Percentiles rank a stretch among this genome's conserved stretches.
These are phyloP conservation scores for Suillus alpinus DNA, from an alignment of 768 basidiomycete genomes.

Conservation along the genomic window DNA sequence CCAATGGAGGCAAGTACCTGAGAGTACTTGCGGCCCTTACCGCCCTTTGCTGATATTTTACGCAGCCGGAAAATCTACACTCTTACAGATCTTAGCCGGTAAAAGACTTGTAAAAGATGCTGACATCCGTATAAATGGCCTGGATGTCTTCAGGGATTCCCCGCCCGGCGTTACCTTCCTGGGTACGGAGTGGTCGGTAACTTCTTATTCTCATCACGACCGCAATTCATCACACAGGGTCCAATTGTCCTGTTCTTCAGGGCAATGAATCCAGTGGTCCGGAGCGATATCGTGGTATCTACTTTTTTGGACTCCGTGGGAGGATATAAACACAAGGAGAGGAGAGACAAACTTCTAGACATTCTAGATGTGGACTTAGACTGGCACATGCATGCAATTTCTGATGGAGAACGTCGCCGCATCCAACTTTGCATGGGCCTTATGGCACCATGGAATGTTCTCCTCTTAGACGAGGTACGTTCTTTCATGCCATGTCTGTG, in stretches of 20 bases:
- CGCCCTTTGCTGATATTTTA: neutral
- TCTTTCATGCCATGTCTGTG: neutral
- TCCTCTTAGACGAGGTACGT: constrained; percentile 88
- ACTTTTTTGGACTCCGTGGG: constrained; percentile 96
- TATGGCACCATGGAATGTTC: constrained; percentile 91
- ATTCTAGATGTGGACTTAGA: constrained; percentile 94
- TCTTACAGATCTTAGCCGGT: constrained; percentile 91
- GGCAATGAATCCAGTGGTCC: constrained; percentile 97
- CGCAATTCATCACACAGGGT: neutral
- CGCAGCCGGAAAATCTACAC: constrained; percentile 90
- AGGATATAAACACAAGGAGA: constrained; percentile 88
- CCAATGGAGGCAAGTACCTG: constrained; percentile 77
- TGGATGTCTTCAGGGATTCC: constrained; percentile 87
- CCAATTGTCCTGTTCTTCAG: constrained; percentile 34
- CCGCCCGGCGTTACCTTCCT: constrained; percentile 82
- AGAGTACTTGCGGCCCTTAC: neutral
- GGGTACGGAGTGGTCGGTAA: constrained; percentile 86
- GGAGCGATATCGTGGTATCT: constrained; percentile 89
- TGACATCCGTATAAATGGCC: constrained; percentile 67
- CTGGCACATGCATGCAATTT: constrained; percentile 95
- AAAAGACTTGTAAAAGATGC: constrained; percentile 73
- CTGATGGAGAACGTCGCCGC: constrained; percentile 90
- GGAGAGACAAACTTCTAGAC: constrained; percentile 81
- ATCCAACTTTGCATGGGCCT: constrained; percentile 96
- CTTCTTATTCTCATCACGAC: neutral